Base-by-base conservation (phyloP, 257 asterid species). In the Pogostemon cablin region DNA sequence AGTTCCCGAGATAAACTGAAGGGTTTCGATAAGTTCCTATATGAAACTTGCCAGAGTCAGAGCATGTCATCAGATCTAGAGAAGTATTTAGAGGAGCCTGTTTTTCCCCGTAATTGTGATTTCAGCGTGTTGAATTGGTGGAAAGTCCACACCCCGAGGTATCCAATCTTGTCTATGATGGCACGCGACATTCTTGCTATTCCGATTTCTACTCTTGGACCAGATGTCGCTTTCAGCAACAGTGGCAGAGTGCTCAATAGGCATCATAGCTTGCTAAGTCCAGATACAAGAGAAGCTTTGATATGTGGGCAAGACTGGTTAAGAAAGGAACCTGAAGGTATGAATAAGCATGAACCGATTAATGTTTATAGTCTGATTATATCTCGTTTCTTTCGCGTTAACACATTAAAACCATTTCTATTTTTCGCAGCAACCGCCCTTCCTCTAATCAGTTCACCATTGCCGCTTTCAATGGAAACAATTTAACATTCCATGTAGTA, bases 141-240 rank as follows among this genome's bases (percentile, higher is more conserved):
- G 99, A 95, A 88, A 82, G 99, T 95, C 58, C 98, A 95, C 75
- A 88, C 93, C 1, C 99, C 99, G 4, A 86, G 98, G 89, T 91
- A 95, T 72, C 98, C 99, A 9, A 83, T 88, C 66, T 85, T 91
- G 78, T 95, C 99, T 8, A 82, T 85, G 89, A 88, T 95, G 90
- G 99, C 99, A 3, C 96, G 98, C 7, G 99, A 95, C 81, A 67
- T 91, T 56, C 87, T 95, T 79, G 92, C 84, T 5, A 76, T 89
- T 72, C 97, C 97, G 6, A 86, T 88, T 58, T 87, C 97, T 43
- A 89, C 97, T 43, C 87, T 95, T 72, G 95, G 85, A 46, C 85
- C 80, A 5, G 97, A 88, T 67, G 77, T 81, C 59, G 90, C 87
- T 10, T 88, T 90, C 76, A 86, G 87, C 82, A 85, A 79, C 74